Base-by-base conservation (phyloP, 1,139 yeast genomes). In the Kodamaea sp. region DNA sequence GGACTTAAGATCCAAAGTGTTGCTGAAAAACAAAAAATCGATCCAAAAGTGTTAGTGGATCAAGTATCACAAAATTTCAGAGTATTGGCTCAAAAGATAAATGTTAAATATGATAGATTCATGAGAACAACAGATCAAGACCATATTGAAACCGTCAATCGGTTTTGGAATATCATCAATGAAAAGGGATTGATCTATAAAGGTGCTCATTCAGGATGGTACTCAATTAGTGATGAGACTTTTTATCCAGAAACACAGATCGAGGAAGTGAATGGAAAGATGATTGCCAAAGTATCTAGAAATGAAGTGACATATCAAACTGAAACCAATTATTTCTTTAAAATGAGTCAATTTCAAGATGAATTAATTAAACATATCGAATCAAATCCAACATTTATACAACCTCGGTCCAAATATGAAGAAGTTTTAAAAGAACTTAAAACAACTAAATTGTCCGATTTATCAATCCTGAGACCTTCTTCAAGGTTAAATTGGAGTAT, bases 141-240 rank as follows among this genome's bases (percentile, higher is more conserved):
- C 53, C 97, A 92, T 60, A 48, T 74, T 0, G 59, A 50, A 2
- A 78, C 89, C 1, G 95, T 89, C 2, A 65, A 68, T 32, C 62
- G 67, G 34, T 73, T 92, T 45, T 92, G 98, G 98, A 60, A 67
- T 1, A 46, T 65, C 4, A 75, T 94, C 50, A 47, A 62, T 36
- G 64, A 71, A 1, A 77, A 73, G 37, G 94, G 88, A 0, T 78
- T 67, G 49, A 84, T 94, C 3, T 88, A 89, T 56, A 76, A 83
- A 54, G 96, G 96, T 2, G 64, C 75, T 24, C 98, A 92, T 58
- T 63, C 78, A 36, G 99, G 99, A 1, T 92, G 97, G 97, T 92
- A 94, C 57, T 87, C 95, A 7, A 70, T 90, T 5, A 84, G 95
- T 37, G 98, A 94, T 55, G 99, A 92, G 61, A 84, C 97, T 0